Base-by-base conservation (phyloP, 257 asterid genomes). In the Solanum gandarillasii region DNA sequence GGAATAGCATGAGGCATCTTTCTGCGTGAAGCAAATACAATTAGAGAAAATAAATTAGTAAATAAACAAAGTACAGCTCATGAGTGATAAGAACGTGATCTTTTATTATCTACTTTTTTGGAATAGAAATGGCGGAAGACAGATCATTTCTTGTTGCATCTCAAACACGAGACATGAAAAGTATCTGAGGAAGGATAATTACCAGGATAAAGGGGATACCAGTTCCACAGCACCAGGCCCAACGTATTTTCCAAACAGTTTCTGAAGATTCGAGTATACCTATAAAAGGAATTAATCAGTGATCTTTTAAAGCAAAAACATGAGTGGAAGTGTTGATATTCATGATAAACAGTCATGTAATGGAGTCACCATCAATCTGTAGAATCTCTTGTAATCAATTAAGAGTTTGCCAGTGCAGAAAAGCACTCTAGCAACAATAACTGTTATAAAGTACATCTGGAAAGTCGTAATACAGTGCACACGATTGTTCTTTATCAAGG, bases 151-250 rank as follows among this genome's bases (percentile, higher is more conserved):
- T 82, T 29, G 70, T 82, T 48, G 70, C 68, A 82, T 82, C 9
- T 88, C 36, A 70, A 39, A 14, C 68, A 62, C 13, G 43, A 65
- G 72, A 9, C 31, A 70, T 86, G 72, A 73, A 14, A 32, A 92
- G 90, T 85, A 73, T 76, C 84, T 18, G 2, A 78, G 86, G 86
- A 89, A 86, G 89, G 86, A 87, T 46, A 86, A 86, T 87, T 90
- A 89, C 90, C 91, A 87, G 92, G 92, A 91, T 89, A 91, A 89
- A 92, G 91, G 87, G 84, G 89, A 88, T 91, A 95, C 99, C 98
- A 93, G 93, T 92, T 94, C 94, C 91, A 89, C 73, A 84, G 87
- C 81, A 89, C 89, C 88, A 86, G 92, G 90, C 82, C 91, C 92
- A 83, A 90, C 90, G 88, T 90, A 83, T 84, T 83, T 90, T 87